Evolutionary conservation across 1,139 yeast species (phyloP).

Genomic region (Yarrowia galli): DNA sequence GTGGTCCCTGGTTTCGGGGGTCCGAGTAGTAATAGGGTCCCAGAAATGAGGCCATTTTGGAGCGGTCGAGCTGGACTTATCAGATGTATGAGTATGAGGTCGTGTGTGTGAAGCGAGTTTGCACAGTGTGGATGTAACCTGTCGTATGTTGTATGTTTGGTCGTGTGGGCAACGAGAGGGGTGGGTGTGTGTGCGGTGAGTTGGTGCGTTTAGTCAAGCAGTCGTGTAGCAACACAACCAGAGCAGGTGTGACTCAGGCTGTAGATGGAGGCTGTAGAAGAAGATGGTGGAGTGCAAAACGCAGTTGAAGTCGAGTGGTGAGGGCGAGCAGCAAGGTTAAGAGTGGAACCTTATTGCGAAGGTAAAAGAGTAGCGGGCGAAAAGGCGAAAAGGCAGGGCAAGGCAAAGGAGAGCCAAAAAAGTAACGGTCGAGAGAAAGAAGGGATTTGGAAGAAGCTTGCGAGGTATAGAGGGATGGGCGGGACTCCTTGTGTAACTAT

Average conservation of each 20-base stretch:
- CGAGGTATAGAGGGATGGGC: not conserved
- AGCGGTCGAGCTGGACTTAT: not conserved
- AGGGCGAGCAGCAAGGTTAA: constrained; percentile 5
- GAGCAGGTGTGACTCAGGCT: constrained; percentile 8
- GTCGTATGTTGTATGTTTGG: not conserved
- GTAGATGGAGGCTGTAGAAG: not conserved
- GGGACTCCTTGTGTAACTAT: too few species aligned
- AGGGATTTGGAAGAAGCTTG: not conserved
- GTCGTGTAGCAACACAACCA: constrained; percentile 18
- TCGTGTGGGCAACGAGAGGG: not conserved
- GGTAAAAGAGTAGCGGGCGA: not conserved
- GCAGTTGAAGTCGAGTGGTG: constrained; percentile 4
- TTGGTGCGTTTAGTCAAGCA: not conserved
- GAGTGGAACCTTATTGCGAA: not conserved
- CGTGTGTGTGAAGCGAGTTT: not conserved
- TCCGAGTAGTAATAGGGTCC: constrained; percentile 32
- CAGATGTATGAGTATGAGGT: not conserved
- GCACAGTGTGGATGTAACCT: not conserved
- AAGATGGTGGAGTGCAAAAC: constrained; percentile 10
- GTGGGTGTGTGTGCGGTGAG: not conserved
- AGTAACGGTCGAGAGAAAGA: not conserved
- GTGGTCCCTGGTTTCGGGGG: constrained; percentile 21
- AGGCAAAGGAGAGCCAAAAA: not conserved
- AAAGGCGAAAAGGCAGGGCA: constrained; percentile 14
- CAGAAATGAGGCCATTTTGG: constrained; percentile 31